Conservation (phyloP, 306 rosid genomes). For the Prunus armeniaca region DNA sequence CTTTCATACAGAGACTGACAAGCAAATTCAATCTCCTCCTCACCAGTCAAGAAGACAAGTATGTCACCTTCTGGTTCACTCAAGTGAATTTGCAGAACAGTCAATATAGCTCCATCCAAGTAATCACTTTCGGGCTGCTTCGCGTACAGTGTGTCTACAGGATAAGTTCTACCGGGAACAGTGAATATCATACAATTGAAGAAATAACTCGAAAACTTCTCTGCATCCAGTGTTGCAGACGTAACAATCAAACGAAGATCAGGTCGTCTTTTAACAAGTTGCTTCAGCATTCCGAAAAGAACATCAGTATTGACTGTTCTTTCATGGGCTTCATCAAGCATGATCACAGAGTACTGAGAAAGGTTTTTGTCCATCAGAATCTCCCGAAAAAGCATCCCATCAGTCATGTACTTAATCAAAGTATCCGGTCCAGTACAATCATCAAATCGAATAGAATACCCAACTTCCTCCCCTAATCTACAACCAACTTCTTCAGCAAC, state of each 20-base stretch:
- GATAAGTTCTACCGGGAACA: constrained; percentile 86
- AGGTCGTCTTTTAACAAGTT: constrained; percentile 71
- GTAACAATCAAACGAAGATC: constrained; percentile 79
- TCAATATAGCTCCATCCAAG: constrained; percentile 69
- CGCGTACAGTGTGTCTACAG: constrained; percentile 76
- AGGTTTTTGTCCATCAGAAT: constrained; percentile 68
- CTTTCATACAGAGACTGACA: constrained; percentile 84
- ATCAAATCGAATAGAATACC: constrained; percentile 84
- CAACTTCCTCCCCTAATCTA: constrained; percentile 86
- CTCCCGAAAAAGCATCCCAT: constrained; percentile 85
- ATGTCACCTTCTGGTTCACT: constrained; percentile 90
- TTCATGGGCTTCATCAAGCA: constrained; percentile 96
- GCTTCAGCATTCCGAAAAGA: constrained; percentile 80
- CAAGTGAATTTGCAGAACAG: constrained; percentile 81
- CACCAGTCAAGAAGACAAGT: constrained; percentile 91
- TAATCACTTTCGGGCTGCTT: constrained; percentile 86
- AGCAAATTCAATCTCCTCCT: constrained; percentile 89
- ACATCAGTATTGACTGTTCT: constrained; percentile 82
- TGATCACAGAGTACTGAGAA: constrained; percentile 74
- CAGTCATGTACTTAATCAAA: constrained; percentile 88
- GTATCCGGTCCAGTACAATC: constrained; percentile 86
- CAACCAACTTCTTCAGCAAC: constrained; percentile 93
- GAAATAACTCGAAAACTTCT: constrained; percentile 84
- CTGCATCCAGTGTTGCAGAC: constrained; percentile 89
- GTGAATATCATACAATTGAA: constrained; percentile 71